These are phyloP conservation scores for Ganoderma boninense DNA, from an alignment of 1,284 basidiomycete species.

Conservation along the genomic window DNA sequence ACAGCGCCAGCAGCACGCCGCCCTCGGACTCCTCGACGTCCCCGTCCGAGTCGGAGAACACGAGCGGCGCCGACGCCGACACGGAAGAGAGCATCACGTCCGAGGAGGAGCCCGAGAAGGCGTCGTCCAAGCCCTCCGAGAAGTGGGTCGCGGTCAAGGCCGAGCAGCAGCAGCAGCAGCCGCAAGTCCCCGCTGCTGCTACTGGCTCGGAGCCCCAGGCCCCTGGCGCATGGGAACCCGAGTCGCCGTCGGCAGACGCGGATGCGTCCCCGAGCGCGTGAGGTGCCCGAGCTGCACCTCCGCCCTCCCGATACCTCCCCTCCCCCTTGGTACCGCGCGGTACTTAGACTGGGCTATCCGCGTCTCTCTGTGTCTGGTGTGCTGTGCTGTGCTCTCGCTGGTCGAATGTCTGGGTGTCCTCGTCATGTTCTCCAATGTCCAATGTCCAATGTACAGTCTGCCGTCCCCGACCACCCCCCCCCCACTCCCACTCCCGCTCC, in stretches of 20 bases:
- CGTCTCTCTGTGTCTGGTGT: slow-evolving; percentile 5
- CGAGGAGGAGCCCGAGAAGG: slow-evolving; percentile 61
- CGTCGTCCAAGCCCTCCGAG: slow-evolving; percentile 41
- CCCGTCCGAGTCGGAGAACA: slow-evolving; percentile 62
- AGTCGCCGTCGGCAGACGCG: slow-evolving; percentile 5
- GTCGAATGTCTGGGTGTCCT: slow-evolving; percentile 7
- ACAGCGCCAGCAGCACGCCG: slow-evolving; percentile 7
- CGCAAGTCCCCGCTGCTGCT: slow-evolving; percentile 20
- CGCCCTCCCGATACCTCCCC: neutral
- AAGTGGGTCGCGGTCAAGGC: slow-evolving; percentile 82
- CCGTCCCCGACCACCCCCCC: neutral
- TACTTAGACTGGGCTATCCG: neutral
- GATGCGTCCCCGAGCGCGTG: neutral
- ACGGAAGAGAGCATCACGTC: slow-evolving; percentile 78
- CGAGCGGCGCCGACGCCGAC: slow-evolving; percentile 71
- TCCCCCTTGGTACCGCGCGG: neutral
- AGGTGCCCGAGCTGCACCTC: neutral
- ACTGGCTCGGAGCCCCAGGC: neutral
- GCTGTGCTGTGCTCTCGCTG: slow-evolving; percentile 5
- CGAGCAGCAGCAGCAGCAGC: slow-evolving; percentile 46
- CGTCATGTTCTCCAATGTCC: slow-evolving; percentile 2
- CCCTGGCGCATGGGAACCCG: neutral
- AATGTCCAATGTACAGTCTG: neutral
- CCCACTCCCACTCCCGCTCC: no score
- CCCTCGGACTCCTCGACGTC: slow-evolving; percentile 46